phyloP scores from a whole-genome alignment of 306 rosid species.

The Coriaria nepalensis region DNA sequence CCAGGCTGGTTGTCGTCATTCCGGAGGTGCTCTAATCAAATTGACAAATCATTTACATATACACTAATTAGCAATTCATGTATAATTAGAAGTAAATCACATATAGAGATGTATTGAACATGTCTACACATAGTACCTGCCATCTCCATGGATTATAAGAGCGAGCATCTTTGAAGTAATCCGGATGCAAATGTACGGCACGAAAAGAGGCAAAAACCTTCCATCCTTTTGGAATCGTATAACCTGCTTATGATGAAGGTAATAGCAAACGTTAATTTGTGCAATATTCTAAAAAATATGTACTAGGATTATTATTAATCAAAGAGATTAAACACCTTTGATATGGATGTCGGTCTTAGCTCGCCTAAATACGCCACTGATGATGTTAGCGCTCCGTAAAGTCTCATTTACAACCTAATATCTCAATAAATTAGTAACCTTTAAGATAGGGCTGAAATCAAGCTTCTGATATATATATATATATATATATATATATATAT shows the following conservation, averaged over 20 bases:
- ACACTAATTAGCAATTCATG: no score
- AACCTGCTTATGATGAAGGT: conserved; percentile 27
- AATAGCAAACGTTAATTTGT: no score
- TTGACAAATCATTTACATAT: conserved; percentile 6
- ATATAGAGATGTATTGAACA: not conserved
- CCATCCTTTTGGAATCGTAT: conserved; percentile 93
- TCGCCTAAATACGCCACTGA: conserved; percentile 80
- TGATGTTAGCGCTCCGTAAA: conserved; percentile 65
- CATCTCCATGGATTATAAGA: conserved; percentile 97
- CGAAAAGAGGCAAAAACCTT: conserved; percentile 85
- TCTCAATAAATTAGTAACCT: not conserved
- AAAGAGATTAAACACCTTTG: conserved; percentile 34
- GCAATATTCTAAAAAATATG: no score
- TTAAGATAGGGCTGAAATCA: not conserved
- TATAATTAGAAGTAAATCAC: not conserved
- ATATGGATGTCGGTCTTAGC: conserved; percentile 57
- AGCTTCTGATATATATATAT: no score
- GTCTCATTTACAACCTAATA: conserved; percentile 85
- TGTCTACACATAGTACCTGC: conserved; percentile 35
- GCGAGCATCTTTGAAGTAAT: conserved; percentile 80
- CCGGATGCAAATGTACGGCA: conserved; percentile 69
- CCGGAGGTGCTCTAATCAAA: conserved; percentile 40
- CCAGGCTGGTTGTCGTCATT: conserved; percentile 13
- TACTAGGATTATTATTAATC: not conserved
- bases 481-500: no score